These are phyloP conservation scores for Salicornia ramosissima DNA, from an alignment of 148 eudicot species.

Conservation along the genomic window DNA sequence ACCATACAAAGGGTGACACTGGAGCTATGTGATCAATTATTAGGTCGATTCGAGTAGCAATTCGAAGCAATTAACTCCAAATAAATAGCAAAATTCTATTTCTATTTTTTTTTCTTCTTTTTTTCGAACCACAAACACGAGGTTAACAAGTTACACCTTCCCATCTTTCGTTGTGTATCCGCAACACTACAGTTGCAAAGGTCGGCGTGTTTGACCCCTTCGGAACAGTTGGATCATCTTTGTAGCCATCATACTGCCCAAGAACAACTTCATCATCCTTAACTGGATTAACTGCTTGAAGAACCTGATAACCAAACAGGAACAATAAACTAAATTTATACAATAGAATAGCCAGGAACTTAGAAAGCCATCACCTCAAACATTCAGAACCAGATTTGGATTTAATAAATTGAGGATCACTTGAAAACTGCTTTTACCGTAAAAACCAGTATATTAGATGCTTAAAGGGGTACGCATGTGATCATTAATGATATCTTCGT, in stretches of 20 bases:
- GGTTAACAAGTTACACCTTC: constrained; percentile 50
- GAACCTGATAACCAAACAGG: constrained; percentile 48
- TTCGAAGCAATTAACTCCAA: constrained; percentile 3
- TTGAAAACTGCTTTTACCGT: no score
- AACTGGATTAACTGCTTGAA: constrained; percentile 66
- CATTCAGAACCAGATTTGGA: not conserved
- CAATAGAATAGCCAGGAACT: not conserved
- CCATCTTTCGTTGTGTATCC: constrained; percentile 96
- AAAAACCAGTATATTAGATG: no score
- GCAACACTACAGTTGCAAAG: constrained; percentile 72
- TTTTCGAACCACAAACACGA: not conserved
- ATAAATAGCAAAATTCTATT: not conserved
- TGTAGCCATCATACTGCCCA: constrained; percentile 93
- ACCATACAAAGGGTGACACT: not conserved
- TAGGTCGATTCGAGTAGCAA: not conserved
- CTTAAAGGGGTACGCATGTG: no score
- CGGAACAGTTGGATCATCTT: constrained; percentile 89
- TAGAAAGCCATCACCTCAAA: not conserved
- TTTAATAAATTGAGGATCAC: no score
- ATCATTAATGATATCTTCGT: no score
- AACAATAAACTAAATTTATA: constrained; percentile 4
- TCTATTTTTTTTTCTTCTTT: no score
- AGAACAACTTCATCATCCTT: constrained; percentile 87
- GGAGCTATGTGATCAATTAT: not conserved
- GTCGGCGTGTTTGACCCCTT: constrained; percentile 86